Percentiles rank a stretch among this genome's conserved stretches.
Conservation (phyloP, 2,329 filamentous ascomycete species). For the Akanthomyces lecanii region DNA sequence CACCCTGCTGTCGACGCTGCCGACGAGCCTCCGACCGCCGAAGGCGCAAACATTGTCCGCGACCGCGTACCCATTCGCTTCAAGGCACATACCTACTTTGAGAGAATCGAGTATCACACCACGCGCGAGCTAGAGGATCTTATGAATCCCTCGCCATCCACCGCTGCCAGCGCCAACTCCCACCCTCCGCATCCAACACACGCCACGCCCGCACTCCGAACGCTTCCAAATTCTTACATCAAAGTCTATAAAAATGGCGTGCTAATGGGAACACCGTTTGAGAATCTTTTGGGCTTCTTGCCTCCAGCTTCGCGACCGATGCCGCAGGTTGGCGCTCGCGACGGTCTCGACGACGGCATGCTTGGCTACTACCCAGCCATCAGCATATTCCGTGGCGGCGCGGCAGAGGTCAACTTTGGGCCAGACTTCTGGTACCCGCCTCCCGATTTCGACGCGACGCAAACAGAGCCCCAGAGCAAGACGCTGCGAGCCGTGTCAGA, state of each 20-base stretch:
- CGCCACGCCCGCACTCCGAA: constrained; percentile 69
- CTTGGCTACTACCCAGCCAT: constrained; percentile 94
- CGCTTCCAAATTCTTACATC: constrained; percentile 80
- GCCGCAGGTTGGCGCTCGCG: constrained; percentile 68
- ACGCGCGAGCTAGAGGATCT: constrained; percentile 85
- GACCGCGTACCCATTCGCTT: constrained; percentile 94
- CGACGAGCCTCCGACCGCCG: constrained; percentile 54
- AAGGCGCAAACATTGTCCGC: constrained; percentile 77
- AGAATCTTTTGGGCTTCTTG: constrained; percentile 82
- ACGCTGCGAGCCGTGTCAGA: constrained; percentile 62
- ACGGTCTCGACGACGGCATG: constrained; percentile 89
- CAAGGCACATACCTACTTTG: constrained; percentile 90
- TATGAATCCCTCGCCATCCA: constrained; percentile 62
- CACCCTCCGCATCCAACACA: constrained; percentile 69
- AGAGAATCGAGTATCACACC: constrained; percentile 83
- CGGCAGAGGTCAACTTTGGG: constrained; percentile 90
- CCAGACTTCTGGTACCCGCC: constrained; percentile 90
- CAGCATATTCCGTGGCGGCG: constrained; percentile 85
- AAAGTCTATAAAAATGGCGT: constrained; percentile 91
- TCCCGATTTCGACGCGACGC: constrained; percentile 46
- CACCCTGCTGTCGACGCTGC: constrained; percentile 75
- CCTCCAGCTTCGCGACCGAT: constrained; percentile 80
- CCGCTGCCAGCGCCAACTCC: constrained; percentile 41
- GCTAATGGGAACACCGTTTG: constrained; percentile 81
- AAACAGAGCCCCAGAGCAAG: constrained; percentile 23